Percentiles rank a stretch among this genome's conserved stretches.
phyloP scores from a whole-genome alignment of 2,329 filamentous ascomycete species.

The Helminthosporium solani region DNA sequence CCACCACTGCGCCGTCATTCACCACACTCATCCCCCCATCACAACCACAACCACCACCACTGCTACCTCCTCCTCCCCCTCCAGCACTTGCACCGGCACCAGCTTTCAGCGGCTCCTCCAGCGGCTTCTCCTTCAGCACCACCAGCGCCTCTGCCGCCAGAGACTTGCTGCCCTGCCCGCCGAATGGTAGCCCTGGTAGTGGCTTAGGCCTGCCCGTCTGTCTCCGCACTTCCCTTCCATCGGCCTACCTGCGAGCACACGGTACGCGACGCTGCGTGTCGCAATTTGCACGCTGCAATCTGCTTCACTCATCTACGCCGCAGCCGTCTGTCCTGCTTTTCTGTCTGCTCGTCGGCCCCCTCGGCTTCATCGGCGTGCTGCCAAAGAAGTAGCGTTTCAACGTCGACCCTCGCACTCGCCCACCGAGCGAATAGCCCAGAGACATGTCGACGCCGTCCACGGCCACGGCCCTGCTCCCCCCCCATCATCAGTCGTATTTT shows the following conservation, averaged over 20 bases:
- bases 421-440: slow-evolving; percentile 4
- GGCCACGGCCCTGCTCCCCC: slow-evolving; percentile 44
- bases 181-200: slow-evolving; percentile 20
- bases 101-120: too few species aligned
- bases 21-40: too few species aligned
- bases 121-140: too few species aligned
- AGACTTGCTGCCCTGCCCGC: slow-evolving; percentile 6
- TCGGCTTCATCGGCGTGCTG: slow-evolving; percentile 15
- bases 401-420: slow-evolving; percentile 1
- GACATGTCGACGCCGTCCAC: slow-evolving; percentile 49
- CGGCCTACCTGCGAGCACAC: slow-evolving; percentile 24
- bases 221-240: slow-evolving; percentile 28
- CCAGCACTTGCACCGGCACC: too few species aligned
- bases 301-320: slow-evolving; percentile 12
- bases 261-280: slow-evolving; percentile 9
- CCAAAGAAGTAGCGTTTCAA: background rate
- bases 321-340: slow-evolving; percentile 13
- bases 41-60: too few species aligned
- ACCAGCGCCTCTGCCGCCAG: slow-evolving; percentile 3
- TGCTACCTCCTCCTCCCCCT: too few species aligned
- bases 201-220: slow-evolving; percentile 24
- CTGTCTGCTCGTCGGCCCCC: too few species aligned
- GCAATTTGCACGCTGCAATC: slow-evolving; percentile 13
- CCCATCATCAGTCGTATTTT: slow-evolving; percentile 44
- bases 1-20: too few species aligned